These are phyloP conservation scores for Kentomonas sorsogonicus DNA, from an alignment of 208 protist species.

Conservation along the genomic window DNA sequence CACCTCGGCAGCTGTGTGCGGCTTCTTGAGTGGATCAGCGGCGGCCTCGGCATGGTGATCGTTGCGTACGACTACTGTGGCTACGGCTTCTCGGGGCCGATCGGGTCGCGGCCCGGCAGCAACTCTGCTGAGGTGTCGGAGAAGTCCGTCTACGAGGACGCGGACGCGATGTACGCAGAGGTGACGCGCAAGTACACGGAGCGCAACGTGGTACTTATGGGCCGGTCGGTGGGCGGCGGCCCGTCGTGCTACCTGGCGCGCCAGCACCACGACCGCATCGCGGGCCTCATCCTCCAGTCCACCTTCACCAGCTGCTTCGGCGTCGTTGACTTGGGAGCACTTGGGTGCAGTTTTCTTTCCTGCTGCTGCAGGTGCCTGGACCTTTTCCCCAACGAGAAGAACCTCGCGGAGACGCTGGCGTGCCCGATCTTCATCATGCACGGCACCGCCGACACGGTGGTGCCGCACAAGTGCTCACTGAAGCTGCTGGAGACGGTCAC, in stretches of 20 bases:
- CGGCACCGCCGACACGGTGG: constrained; percentile 47
- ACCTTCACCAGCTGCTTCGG: constrained; percentile 71
- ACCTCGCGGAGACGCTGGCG: constrained; percentile 26
- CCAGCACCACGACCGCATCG: constrained; percentile 54
- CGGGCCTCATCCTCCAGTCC: constrained; percentile 54
- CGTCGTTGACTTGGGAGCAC: no score
- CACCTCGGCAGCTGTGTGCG: constrained; percentile 38
- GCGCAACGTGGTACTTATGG: constrained; percentile 48
- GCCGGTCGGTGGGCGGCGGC: constrained; percentile 72
- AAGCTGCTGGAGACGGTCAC: constrained; percentile 25
- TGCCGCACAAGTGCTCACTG: constrained; percentile 44
- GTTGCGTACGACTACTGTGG: constrained; percentile 79
- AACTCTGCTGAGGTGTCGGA: constrained; percentile 14
- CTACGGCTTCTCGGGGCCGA: constrained; percentile 73
- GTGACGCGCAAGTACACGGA: constrained; percentile 29
- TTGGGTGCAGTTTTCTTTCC: constrained; percentile 11
- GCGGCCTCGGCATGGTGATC: constrained; percentile 25
- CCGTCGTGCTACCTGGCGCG: constrained; percentile 67
- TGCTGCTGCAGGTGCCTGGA: constrained; percentile 29
- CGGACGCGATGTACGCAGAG: constrained; percentile 57
- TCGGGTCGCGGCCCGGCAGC: constrained; percentile 4
- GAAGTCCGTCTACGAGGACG: constrained; percentile 57
- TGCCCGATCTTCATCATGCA: constrained; percentile 73
- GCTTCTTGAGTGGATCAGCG: constrained; percentile 21
- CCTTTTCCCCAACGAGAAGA: constrained; percentile 53